phyloP scores from a whole-genome alignment of 257 asterid species.

The Catharanthus roseus region DNA sequence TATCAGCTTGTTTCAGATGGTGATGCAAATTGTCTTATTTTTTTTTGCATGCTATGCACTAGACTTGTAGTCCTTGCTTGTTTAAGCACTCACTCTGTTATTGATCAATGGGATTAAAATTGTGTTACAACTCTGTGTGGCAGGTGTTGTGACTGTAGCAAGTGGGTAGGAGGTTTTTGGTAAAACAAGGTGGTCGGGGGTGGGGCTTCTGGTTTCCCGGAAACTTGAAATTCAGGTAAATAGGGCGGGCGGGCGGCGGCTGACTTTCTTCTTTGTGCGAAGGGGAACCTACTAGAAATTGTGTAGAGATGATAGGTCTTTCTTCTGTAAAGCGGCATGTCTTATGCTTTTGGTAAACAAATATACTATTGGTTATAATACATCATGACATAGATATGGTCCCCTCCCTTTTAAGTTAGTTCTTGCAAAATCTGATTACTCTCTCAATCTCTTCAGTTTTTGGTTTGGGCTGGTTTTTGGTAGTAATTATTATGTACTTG shows the following conservation, averaged over 20 bases:
- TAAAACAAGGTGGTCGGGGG: conserved; percentile 1
- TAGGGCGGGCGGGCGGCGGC: conserved; percentile 11
- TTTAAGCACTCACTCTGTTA: neutral
- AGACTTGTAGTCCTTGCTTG: neutral
- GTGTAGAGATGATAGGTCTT: conserved; percentile 19
- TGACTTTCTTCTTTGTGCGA: conserved; percentile 15
- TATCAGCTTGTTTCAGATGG: neutral
- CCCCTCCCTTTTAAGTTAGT: no score
- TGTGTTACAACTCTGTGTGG: neutral
- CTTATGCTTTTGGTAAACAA: conserved; percentile 3
- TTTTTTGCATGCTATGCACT: no score
- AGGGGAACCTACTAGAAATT: conserved; percentile 13
- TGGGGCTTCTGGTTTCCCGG: neutral
- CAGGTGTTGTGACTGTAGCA: conserved; percentile 21
- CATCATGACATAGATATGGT: neutral
- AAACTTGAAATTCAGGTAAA: conserved; percentile 7
- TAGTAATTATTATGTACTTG: no score
- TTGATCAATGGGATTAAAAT: neutral
- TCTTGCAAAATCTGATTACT: no score
- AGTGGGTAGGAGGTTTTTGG: conserved; percentile 29
- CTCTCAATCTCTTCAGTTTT: no score
- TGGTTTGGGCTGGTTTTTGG: no score
- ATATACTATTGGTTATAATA: conserved; percentile 7
- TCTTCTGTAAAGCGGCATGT: conserved; percentile 14
- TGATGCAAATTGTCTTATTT: neutral